Base-by-base conservation (phyloP, 2,329 filamentous ascomycete genomes). In the Mariannaea elegans region DNA sequence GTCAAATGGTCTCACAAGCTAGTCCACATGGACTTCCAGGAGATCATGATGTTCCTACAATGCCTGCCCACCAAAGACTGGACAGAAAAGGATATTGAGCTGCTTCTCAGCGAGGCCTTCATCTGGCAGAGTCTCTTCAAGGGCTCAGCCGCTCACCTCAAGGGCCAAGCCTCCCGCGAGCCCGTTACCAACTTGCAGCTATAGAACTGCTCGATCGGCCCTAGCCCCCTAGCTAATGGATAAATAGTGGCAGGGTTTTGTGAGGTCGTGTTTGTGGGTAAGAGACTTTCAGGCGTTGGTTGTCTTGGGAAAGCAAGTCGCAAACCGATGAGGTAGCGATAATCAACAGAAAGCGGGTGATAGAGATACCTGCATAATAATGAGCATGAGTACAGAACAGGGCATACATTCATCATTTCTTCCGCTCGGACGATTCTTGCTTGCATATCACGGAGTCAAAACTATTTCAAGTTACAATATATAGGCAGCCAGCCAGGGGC, bases 31-130 rank as follows among this genome's bases (percentile, higher is more conserved):
- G 95, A 99, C 75, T 98, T 98, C 67, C 85, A 98, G 80, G 94
- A 97, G 76, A 90, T 97, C 60, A 97, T 99, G 94, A 99, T 99
- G 94, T 99, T 99, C 74, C 81, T 99, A 54, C 95, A 99, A 78
- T 92, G 93, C 42, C 81, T 99, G 57, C 95, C 96, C 3, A 99
- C 96, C 7, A 90, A 91, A 68, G 86, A 90, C 54, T 99, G 95
- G 95, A 97, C 93, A 1, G 95, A 97, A 75, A 98, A 98, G 80
- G 95, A 99, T 73, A 97, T 99, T 70, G 95, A 98, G 76, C 84
- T 99, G 59, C 82, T 99, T 54, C 83, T 99, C 41, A 97, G 93
- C 73, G 95, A 99, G 79, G 95, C 95, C 3, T 99, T 95, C 71
- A 97, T 99, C 65, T 99, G 95, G 96, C 94, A 99, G 80, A 97